Evolutionary conservation across 257 asterid genomes (phyloP).

Genomic region (Solanum habrochaites): DNA sequence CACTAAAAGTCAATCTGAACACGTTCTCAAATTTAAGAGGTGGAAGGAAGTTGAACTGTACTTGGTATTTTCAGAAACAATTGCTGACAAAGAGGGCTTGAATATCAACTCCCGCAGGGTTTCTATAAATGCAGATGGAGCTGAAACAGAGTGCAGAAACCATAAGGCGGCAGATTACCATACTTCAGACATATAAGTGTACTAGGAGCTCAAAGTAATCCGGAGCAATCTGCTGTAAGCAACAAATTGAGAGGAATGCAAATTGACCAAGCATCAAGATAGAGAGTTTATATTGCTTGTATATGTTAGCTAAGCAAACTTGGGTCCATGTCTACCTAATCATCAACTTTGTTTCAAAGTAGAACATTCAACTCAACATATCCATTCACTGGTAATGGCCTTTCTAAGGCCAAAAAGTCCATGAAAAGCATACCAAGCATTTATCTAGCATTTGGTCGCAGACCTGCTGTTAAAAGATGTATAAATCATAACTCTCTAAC

Average conservation of each 20-base stretch:
- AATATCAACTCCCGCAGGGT: constrained; percentile 86
- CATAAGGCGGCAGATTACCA: not conserved
- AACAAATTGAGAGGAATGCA: not conserved
- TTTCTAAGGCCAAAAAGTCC: not conserved
- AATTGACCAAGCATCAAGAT: not conserved
- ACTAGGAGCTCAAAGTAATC: not conserved
- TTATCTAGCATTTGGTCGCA: not conserved
- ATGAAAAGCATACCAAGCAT: not conserved
- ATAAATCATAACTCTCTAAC: not conserved
- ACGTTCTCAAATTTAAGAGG: not conserved
- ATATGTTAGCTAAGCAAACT: not conserved
- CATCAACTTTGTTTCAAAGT: not conserved
- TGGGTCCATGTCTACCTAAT: not conserved
- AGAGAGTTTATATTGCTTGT: not conserved
- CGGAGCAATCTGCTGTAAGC: not conserved
- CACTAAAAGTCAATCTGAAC: not conserved
- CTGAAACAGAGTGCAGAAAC: constrained; percentile 27
- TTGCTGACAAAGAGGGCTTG: constrained; percentile 81
- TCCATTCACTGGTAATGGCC: not conserved
- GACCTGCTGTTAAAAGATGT: not conserved
- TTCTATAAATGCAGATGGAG: constrained; percentile 77
- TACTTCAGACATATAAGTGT: not conserved
- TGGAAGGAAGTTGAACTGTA: constrained; percentile 9
- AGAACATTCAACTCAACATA: not conserved
- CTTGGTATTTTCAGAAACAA: constrained; percentile 69